Evolutionary conservation across 352 stramenopile species (phyloP).

Genomic region (Globisporangium barbulae): DNA sequence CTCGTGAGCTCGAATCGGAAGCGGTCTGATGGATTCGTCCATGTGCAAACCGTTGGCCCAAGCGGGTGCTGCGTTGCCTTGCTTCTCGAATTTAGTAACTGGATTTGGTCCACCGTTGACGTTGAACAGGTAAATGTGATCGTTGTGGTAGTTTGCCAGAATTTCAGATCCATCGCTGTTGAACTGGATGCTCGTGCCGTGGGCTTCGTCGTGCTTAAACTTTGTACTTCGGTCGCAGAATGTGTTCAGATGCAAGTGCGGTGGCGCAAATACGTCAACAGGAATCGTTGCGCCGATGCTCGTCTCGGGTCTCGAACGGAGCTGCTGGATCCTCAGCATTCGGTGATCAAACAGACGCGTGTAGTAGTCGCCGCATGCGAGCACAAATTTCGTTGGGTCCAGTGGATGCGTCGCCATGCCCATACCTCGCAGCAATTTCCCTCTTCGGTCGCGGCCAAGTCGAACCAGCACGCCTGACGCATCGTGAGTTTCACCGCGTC

Average conservation of each 20-base stretch:
- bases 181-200: slow-evolving; percentile 83
- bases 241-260: slow-evolving; percentile 70
- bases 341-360: slow-evolving; percentile 74
- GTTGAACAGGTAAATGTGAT: slow-evolving; percentile 83
- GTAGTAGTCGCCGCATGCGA: slow-evolving; percentile 81
- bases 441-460: slow-evolving; percentile 50
- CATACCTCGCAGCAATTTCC: slow-evolving; percentile 55
- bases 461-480: slow-evolving; percentile 62
- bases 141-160: slow-evolving; percentile 82
- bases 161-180: slow-evolving; percentile 63
- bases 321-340: slow-evolving; percentile 60
- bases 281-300: slow-evolving; percentile 39
- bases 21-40: slow-evolving; percentile 13
- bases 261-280: slow-evolving; percentile 64
- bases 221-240: slow-evolving; percentile 36
- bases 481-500: slow-evolving; percentile 26
- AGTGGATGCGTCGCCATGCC: slow-evolving; percentile 67
- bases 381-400: slow-evolving; percentile 63
- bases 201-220: slow-evolving; percentile 46
- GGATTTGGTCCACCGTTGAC: slow-evolving; percentile 29
- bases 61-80: slow-evolving; percentile 11
- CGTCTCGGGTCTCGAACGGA: slow-evolving; percentile 18
- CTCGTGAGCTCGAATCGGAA: slow-evolving; percentile 15
- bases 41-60: slow-evolving; percentile 37
- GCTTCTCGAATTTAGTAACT: slow-evolving; percentile 15